These are phyloP conservation scores for Actinomortierella ambigua DNA, from an alignment of 371 early-diverging fungal genomes.

Conservation along the genomic window DNA sequence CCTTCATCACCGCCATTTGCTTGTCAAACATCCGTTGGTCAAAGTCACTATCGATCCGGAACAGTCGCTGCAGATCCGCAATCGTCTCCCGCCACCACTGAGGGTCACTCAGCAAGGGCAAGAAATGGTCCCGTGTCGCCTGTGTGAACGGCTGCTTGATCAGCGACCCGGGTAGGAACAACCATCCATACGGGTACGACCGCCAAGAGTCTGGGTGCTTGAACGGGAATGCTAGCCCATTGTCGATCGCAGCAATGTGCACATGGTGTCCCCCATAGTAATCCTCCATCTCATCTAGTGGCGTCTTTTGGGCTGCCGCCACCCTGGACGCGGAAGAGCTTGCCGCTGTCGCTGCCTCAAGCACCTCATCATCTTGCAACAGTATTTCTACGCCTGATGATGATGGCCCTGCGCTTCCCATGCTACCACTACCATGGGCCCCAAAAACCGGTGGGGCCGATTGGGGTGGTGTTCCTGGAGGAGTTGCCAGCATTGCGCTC, in stretches of 20 bases:
- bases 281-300: conserved; percentile 9
- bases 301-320: too few species aligned
- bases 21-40: conserved; percentile 79
- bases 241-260: conserved; percentile 88
- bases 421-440: too few species aligned
- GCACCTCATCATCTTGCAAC: conserved; percentile 6
- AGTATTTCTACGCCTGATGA: conserved; percentile 10
- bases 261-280: conserved; percentile 49
- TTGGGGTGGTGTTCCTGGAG: conserved; percentile 24
- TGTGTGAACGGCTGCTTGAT: conserved; percentile 70
- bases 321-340: too few species aligned
- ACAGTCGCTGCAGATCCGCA: conserved; percentile 66
- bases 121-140: conserved; percentile 65
- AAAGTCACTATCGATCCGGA: conserved; percentile 76
- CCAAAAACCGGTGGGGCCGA: not conserved
- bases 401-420: not conserved
- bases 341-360: not conserved
- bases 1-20: conserved; percentile 85
- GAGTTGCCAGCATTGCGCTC: conserved; percentile 17
- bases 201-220: conserved; percentile 93
- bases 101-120: conserved; percentile 71
- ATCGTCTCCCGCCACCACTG: conserved; percentile 83
- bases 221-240: conserved; percentile 91
- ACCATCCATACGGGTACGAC: conserved; percentile 91
- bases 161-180: conserved; percentile 66